phyloP scores from a whole-genome alignment of 176 grass and related monocot species.

The Themeda triandra region DNA sequence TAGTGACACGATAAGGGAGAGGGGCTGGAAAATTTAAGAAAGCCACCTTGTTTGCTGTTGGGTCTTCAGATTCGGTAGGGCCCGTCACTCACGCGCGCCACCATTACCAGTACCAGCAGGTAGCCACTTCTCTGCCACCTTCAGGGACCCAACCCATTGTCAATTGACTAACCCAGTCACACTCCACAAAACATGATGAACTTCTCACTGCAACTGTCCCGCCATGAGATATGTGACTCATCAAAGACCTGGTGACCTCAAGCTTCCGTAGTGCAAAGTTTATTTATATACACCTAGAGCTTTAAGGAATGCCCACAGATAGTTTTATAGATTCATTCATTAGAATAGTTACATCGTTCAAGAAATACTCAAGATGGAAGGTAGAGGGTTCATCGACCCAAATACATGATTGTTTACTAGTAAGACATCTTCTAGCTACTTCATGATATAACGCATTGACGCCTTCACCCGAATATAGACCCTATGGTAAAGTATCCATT shows the following conservation, averaged over 20 bases:
- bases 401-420: too few species aligned
- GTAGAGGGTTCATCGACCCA: too few species aligned
- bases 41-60: background rate
- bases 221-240: background rate
- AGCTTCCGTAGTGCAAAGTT: background rate
- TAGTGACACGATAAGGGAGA: background rate
- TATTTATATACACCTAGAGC: too few species aligned
- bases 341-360: too few species aligned
- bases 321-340: too few species aligned
- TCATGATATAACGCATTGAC: background rate
- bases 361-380: too few species aligned
- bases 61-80: conserved; percentile 1
- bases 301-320: too few species aligned
- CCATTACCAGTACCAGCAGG: background rate
- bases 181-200: background rate
- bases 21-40: background rate
- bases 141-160: background rate
- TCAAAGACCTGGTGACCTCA: background rate
- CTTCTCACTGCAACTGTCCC: background rate
- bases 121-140: background rate
- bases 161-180: background rate
- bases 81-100: background rate
- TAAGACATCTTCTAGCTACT: too few species aligned
- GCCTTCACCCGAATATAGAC: background rate
- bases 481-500: background rate